Evolutionary conservation across 129 eudicot species (phyloP), one percentile per base, ranked within the genome.

Genomic region (Flaveria bidentis): DNA sequence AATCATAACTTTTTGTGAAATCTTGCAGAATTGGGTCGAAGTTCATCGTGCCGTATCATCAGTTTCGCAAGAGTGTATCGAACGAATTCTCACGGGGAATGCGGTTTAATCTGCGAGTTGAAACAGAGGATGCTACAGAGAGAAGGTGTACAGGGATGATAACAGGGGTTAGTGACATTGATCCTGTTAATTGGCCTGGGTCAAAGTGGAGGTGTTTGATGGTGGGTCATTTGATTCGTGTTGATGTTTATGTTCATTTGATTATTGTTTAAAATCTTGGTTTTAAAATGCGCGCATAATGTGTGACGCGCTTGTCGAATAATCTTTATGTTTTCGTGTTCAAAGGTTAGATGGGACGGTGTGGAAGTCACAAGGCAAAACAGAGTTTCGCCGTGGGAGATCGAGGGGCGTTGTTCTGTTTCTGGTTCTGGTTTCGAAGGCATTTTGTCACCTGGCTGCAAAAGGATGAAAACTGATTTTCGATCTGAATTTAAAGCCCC

Each of bases 311-410:
- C 36, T 30, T 30, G 36, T 30, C 5, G 36, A 30, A 45, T 45
- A 45, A 45, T 72, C n/a, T 33, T 47, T 28, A 36, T 33, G 13
- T 45, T 76, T 15, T 33, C 46, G 33, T 41, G 22, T 81, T 61
- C 88, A 94, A 45, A 45, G 98, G 98, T 94, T 12, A 82, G 98
- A 76, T 94, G 97, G 97, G 96, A 94, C 68, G 83, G 82, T 78
- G 72, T 78, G 80, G 97, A 90, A 69, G 74, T 71, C 25, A 61
- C 80, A 50, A 85, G 82, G 50, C 88, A 81, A 16, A 89, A 78
- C 60, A 78, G 98, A 80, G 96, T 94, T 36, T 94, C 97, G 33
- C 98, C 99, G 10, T 94, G 99, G 99, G 99, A 94, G 77, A 89
- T 94, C 71, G 96, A 94, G 70, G 93, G 87, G 72, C 76, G 85